Percentiles rank a stretch among this genome's conserved stretches.
phyloP scores from a whole-genome alignment of 306 rosid genomes.

The Clitoria ternatea region DNA sequence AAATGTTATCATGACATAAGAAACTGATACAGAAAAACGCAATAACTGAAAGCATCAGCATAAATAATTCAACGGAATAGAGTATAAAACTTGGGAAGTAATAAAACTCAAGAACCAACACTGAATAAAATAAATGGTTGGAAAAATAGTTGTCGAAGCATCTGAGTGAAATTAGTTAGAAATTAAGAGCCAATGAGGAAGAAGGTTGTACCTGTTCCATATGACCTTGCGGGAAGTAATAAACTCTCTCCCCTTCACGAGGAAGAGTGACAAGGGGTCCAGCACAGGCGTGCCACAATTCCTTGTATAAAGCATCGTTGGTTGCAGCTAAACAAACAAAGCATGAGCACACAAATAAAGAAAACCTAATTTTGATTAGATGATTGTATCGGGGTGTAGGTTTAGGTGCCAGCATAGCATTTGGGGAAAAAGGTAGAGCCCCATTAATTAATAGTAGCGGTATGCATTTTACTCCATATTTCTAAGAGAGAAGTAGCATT shows the following conservation, averaged over 20 bases:
- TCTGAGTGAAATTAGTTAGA: neutral
- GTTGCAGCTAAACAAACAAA: slow-evolving; percentile 43
- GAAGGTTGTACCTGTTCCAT: slow-evolving; percentile 81
- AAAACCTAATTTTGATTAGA: neutral
- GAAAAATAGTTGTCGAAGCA: neutral
- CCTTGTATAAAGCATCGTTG: slow-evolving; percentile 80
- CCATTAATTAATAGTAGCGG: too few species aligned
- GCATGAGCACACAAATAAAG: neutral
- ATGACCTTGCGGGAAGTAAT: slow-evolving; percentile 97
- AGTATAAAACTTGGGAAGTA: slow-evolving; percentile 1
- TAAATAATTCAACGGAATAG: neutral
- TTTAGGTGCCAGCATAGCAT: neutral
- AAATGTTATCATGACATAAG: neutral
- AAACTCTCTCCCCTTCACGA: slow-evolving; percentile 82
- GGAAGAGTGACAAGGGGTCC: slow-evolving; percentile 99
- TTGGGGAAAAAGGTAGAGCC: too few species aligned
- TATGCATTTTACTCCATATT: too few species aligned
- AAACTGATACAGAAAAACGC: neutral
- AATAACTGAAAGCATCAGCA: slow-evolving; percentile 5
- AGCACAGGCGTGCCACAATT: slow-evolving; percentile 99
- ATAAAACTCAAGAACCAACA: neutral
- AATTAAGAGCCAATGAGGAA: neutral
- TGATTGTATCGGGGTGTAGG: neutral
- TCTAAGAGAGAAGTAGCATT: neutral
- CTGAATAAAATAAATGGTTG: neutral